phyloP scores from a whole-genome alignment of 495 filamentous ascomycete genomes.

The Bacidia gigantensis region DNA sequence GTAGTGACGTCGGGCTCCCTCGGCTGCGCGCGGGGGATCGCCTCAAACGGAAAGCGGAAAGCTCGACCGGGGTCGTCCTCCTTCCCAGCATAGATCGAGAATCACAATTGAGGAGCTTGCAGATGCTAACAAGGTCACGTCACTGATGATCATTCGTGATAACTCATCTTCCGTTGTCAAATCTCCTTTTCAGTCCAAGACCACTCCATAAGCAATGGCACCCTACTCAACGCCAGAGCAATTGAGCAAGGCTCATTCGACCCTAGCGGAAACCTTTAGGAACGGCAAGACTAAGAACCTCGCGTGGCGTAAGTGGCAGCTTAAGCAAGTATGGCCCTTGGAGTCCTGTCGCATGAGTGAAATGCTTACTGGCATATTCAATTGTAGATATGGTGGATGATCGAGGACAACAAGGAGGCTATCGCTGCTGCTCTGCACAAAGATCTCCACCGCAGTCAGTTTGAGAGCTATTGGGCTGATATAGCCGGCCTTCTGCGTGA shows the following conservation, averaged over 20 bases:
- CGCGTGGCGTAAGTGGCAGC: slow-evolving; percentile 31
- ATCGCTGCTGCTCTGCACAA: slow-evolving; percentile 6
- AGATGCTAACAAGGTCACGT: too few relatives aligned
- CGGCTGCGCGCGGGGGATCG: too few relatives aligned
- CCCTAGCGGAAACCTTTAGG: slow-evolving; percentile 21
- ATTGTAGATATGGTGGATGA: slow-evolving; percentile 29
- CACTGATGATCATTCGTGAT: too few relatives aligned
- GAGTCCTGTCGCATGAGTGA: not conserved
- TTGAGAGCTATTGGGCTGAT: slow-evolving; percentile 4
- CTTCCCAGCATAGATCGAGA: too few relatives aligned
- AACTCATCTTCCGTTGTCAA: not conserved
- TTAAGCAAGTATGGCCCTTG: slow-evolving; percentile 23
- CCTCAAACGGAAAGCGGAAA: too few relatives aligned
- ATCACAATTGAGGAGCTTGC: too few relatives aligned
- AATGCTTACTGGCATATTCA: not conserved
- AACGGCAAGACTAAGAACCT: slow-evolving; percentile 26
- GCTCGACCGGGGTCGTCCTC: too few relatives aligned
- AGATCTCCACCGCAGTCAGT: slow-evolving; percentile 8
- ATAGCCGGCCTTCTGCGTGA: slow-evolving; percentile 8
- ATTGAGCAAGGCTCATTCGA: slow-evolving; percentile 14
- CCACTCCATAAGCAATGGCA: slow-evolving; percentile 8
- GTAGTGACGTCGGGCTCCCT: too few relatives aligned
- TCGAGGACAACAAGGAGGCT: slow-evolving; percentile 10
- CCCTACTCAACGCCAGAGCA: slow-evolving; percentile 10
- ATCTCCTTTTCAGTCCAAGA: not conserved